Evolutionary conservation across 2,329 filamentous ascomycete genomes (phyloP), one percentile per base, ranked within the genome.

Genomic region (Hypoxylon sp.): DNA sequence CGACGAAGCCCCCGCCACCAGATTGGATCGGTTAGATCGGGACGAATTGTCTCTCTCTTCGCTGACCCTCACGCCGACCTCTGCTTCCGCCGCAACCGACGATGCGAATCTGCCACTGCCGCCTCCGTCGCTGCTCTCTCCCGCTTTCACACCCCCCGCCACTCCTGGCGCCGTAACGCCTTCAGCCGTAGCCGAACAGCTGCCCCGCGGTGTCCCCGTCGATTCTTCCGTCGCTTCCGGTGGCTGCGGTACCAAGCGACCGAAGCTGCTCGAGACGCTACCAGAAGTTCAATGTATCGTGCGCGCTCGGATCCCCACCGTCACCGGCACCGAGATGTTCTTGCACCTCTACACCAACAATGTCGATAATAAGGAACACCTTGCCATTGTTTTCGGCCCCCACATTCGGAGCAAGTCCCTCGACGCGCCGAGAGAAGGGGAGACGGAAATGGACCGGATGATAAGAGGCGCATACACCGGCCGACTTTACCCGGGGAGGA

Each of bases 351-450:
- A 99, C 77, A 88, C 88, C 62, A 99, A 99, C 76, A 90, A 90
- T 68, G 86, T 91, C 5, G 95, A 99, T 74, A 91, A 88, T 64
- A 99, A 99, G 76, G 95, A 99, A 72, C 95, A 99, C 73, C 78
- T 99, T 48, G 95, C 95, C 15, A 98, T 99, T 70, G 95, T 99
- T 0, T 99, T 99, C 74, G 95, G 95, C 2, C 88, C 88, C 57
- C 82, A 88, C 43, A 97, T 98, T 65, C 84, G 95, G 73, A 86
- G 87, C 79, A 74, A 82, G 75, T 86, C 83, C 49, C 79, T 96
- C 7, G 90, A 95, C 72, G 86, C 86, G 11, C 83, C 84, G 38
- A 78, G 88, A 21, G 84, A 88, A 15, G 90, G 90, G 7, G 91
- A 96, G 78, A 93, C 90, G 1, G 91, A 96, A 74, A 85, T 91